Percentiles rank a stretch among this genome's conserved stretches.
These are phyloP conservation scores for Galerina marginata DNA, from an alignment of 768 basidiomycete genomes.

Conservation along the genomic window DNA sequence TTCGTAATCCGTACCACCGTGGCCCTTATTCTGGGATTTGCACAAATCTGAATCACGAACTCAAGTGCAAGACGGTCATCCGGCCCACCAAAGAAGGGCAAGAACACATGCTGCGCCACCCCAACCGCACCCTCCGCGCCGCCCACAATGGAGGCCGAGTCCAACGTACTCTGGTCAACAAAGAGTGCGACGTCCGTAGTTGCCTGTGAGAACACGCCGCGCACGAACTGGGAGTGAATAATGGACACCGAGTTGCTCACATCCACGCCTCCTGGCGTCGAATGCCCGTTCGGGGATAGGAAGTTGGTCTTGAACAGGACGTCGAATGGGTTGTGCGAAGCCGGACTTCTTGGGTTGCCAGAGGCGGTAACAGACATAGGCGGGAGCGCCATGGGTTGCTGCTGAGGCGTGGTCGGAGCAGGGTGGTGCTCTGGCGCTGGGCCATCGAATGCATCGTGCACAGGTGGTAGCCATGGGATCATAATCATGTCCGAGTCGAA, in stretches of 20 bases:
- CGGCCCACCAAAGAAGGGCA: conserved; percentile 94
- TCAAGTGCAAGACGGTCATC: conserved; percentile 90
- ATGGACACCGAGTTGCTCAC: conserved; percentile 45
- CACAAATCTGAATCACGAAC: conserved; percentile 84
- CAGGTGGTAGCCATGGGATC: conserved; percentile 76
- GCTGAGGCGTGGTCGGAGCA: conserved; percentile 16
- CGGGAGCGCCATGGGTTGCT: conserved; percentile 16
- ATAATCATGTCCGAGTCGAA: conserved; percentile 76
- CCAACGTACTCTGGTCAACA: conserved; percentile 66
- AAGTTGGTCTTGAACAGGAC: conserved; percentile 51
- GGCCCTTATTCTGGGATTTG: conserved; percentile 68
- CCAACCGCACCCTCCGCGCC: conserved; percentile 15
- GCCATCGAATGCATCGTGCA: conserved; percentile 25
- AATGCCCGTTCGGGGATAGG: conserved; percentile 14
- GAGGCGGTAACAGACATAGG: conserved; percentile 13
- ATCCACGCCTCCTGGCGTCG: conserved; percentile 19
- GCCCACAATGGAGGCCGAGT: conserved; percentile 18
- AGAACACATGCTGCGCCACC: conserved; percentile 68
- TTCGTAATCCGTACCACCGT: conserved; percentile 75
- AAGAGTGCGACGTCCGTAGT: conserved; percentile 82
- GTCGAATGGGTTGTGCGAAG: conserved; percentile 72
- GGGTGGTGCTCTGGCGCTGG: conserved; percentile 12
- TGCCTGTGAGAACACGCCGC: conserved; percentile 76
- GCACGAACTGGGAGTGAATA: conserved; percentile 83
- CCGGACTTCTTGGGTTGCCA: conserved; percentile 18